Percentiles rank a stretch among this genome's conserved stretches.
Evolutionary conservation across 2,329 filamentous ascomycete genomes (phyloP).

Genomic region (Pseudocercospora musae): DNA sequence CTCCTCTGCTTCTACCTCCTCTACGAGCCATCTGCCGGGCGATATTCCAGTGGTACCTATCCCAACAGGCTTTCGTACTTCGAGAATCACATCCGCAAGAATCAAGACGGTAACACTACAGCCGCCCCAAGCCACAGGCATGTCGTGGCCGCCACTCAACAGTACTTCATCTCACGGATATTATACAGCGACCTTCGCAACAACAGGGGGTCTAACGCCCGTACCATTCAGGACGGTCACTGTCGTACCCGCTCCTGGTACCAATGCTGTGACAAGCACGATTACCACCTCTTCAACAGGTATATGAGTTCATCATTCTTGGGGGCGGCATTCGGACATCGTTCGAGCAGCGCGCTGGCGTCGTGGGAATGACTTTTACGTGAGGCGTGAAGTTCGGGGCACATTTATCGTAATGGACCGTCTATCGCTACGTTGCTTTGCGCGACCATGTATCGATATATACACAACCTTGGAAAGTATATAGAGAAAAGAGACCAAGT

Average conservation of each 20-base stretch:
- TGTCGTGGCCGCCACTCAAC: background rate
- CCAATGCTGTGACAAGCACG: background rate
- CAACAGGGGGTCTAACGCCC: background rate
- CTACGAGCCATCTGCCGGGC: background rate
- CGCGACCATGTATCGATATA: background rate
- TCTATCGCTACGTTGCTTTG: background rate
- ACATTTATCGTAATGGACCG: background rate
- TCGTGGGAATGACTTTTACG: background rate
- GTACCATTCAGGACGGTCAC: background rate
- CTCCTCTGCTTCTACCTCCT: background rate
- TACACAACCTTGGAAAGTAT: too few species aligned
- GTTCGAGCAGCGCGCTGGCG: background rate
- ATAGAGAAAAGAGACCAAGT: too few species aligned
- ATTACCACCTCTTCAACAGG: background rate
- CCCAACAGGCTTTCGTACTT: constrained; percentile 4
- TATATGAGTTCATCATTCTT: background rate
- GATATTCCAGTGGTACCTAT: background rate
- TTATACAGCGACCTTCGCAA: background rate
- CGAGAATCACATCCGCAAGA: constrained; percentile 8
- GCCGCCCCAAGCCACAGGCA: background rate
- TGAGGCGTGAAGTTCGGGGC: background rate
- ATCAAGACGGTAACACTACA: constrained; percentile 4
- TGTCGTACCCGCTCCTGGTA: background rate
- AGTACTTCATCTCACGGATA: background rate
- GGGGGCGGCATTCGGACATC: background rate